Conservation (phyloP, 164 flowering plant genomes). For the Aristolochia contorta region DNA sequence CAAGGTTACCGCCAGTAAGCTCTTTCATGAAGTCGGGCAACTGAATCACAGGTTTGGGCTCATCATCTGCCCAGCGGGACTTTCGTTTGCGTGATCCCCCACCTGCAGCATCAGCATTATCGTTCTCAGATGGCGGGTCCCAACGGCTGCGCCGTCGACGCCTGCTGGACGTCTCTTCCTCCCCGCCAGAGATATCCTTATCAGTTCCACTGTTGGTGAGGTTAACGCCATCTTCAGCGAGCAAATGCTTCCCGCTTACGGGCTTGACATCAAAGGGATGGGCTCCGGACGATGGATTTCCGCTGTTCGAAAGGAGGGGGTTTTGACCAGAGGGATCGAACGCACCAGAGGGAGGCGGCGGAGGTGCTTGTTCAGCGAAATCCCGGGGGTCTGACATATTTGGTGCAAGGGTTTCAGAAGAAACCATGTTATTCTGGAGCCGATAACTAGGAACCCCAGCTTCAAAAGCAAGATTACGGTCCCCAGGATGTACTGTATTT, state of each 20-base stretch:
- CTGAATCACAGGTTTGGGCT: conserved; percentile 63
- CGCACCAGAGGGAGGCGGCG: no score
- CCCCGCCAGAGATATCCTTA: conserved; percentile 62
- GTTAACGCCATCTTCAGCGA: conserved; percentile 42
- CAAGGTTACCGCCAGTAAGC: conserved; percentile 78
- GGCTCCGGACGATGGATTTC: no score
- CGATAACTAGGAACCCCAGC: no score
- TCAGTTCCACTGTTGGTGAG: conserved; percentile 46
- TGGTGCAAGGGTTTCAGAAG: no score
- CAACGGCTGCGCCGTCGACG: conserved; percentile 66
- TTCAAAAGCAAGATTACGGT: no score
- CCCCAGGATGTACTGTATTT: no score
- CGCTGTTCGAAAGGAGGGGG: no score
- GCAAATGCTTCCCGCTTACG: conserved; percentile 16
- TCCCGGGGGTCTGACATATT: no score
- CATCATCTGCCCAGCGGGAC: conserved; percentile 85
- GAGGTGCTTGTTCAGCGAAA: no score
- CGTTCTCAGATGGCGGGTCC: conserved; percentile 60
- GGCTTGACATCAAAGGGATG: no score
- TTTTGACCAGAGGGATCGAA: no score
- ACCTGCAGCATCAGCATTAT: conserved; percentile 25
- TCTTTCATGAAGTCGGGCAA: conserved; percentile 90
- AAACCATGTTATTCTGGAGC: no score
- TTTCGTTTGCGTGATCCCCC: conserved; percentile 44
- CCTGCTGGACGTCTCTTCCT: conserved; percentile 63